phyloP scores from a whole-genome alignment of 352 stramenopile species.

The Globisporangium paroecandrum region DNA sequence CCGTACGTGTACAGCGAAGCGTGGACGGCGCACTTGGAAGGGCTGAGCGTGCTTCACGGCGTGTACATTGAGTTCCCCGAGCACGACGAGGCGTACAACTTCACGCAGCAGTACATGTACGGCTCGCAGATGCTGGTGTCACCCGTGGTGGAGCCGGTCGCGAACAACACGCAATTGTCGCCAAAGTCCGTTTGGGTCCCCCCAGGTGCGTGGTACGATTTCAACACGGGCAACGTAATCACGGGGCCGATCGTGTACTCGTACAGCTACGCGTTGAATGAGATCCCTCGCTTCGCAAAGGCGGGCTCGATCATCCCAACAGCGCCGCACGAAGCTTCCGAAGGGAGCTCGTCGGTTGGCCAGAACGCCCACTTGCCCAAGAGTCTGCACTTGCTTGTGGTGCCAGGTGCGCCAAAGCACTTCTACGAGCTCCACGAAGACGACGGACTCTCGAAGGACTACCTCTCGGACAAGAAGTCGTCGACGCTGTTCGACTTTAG shows the following conservation, averaged over 20 bases:
- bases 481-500: conserved; percentile 21
- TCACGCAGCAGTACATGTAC: conserved; percentile 41
- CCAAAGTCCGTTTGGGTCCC: conserved; percentile 38
- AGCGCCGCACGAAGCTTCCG: not conserved
- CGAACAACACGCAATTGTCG: conserved; percentile 22
- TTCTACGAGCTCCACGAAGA: conserved; percentile 30
- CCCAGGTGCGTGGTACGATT: conserved; percentile 42
- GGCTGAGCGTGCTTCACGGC: conserved; percentile 31
- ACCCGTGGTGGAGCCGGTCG: conserved; percentile 28
- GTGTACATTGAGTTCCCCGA: conserved; percentile 44
- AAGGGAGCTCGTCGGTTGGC: conserved; percentile 18
- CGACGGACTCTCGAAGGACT: conserved; percentile 28
- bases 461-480: conserved; percentile 15
- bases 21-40: conserved; percentile 22
- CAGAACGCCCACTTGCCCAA: conserved; percentile 17
- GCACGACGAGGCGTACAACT: conserved; percentile 31
- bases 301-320: conserved; percentile 31
- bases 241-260: conserved; percentile 25
- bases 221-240: conserved; percentile 21
- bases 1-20: conserved; percentile 50
- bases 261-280: conserved; percentile 22
- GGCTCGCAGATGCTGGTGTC: conserved; percentile 39
- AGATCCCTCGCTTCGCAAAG: conserved; percentile 30
- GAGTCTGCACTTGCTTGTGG: conserved; percentile 23
- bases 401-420: conserved; percentile 16